These are phyloP conservation scores for Eimeria falciformis DNA, from an alignment of 169 alveolate species.

Conservation along the genomic window DNA sequence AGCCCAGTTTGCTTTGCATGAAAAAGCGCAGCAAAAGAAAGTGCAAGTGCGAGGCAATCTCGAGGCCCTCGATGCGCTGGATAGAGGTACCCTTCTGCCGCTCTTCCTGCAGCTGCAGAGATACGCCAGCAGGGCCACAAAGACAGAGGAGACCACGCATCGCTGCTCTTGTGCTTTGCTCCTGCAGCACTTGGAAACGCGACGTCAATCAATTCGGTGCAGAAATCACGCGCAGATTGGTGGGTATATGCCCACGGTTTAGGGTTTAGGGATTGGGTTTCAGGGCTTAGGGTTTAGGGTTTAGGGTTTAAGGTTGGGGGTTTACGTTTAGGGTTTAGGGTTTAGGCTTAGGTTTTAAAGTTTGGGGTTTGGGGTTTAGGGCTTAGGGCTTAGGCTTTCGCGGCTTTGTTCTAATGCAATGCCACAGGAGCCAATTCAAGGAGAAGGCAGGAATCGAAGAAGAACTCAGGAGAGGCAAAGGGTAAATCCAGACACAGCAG, in stretches of 20 bases:
- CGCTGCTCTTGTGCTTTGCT: background rate
- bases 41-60: background rate
- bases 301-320: too few relatives aligned
- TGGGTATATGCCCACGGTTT: background rate
- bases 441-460: constrained; percentile 23
- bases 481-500: constrained; percentile 27
- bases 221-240: constrained; percentile 17
- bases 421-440: constrained; percentile 26
- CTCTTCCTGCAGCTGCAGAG: constrained; percentile 12
- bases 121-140: too few relatives aligned
- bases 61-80: constrained; percentile 2
- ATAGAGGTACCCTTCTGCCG: background rate
- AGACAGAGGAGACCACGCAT: too few relatives aligned
- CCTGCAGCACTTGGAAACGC: constrained; percentile 9
- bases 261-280: constrained; percentile 4
- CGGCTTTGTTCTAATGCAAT: background rate
- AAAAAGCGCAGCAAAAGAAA: background rate
- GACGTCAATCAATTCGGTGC: background rate
- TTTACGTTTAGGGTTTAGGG: too few relatives aligned
- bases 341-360: background rate
- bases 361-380: background rate
- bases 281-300: too few relatives aligned
- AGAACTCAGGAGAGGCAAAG: constrained; percentile 15
- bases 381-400: background rate
- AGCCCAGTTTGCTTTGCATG: background rate